Evolutionary conservation across 1,284 basidiomycete species (phyloP), one percentile per base, ranked within the genome.

Genomic region (Caloboletus inedulis): DNA sequence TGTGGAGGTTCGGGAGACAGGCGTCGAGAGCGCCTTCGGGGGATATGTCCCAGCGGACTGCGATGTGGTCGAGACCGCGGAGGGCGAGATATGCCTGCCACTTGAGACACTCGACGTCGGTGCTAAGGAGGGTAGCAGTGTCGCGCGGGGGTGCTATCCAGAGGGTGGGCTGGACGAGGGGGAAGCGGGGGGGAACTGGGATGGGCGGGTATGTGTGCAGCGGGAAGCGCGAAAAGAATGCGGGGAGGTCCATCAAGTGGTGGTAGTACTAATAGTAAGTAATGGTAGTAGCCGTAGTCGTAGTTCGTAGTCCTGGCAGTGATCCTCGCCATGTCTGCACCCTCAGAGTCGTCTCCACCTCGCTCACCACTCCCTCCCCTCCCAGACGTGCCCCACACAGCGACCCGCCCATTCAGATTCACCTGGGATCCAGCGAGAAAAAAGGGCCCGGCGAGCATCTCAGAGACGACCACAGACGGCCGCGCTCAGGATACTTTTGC

Each of bases 1-100:
- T 72, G 52, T 83, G 81, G 42, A 91, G 69, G 58, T 82, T 84
- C 1, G 89, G 89, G 8, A 91, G 76, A 18, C 81, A 75, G 4
- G 75, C 78, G 54, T 81, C 85, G 39, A 88, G 70, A 7, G 80
- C 84, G 29, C 89, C 89, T 51, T 87, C 82, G 18, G 79, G 72
- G 14, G 77, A 66, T 31, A 91, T 73, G 64, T 90, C 84, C 71
- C 80, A 87, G 45, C 85, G 78, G 13, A 89, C 69, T 25, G 69
- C 69, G 44, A 89, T 69, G 59, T 69, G 61, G 18, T 59, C 67
- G 49, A 87, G 64, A 4, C 80, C 81, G 48, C 85, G 80, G 16
- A 91, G 77, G 2, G 88, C 86, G 53, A 91, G 75, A 66, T 87
- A 89, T 0, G 88, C 85, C 67, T 91, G 89, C 88, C 88, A 91